phyloP scores from a whole-genome alignment of 768 basidiomycete genomes.

The Mycena epipterygia region DNA sequence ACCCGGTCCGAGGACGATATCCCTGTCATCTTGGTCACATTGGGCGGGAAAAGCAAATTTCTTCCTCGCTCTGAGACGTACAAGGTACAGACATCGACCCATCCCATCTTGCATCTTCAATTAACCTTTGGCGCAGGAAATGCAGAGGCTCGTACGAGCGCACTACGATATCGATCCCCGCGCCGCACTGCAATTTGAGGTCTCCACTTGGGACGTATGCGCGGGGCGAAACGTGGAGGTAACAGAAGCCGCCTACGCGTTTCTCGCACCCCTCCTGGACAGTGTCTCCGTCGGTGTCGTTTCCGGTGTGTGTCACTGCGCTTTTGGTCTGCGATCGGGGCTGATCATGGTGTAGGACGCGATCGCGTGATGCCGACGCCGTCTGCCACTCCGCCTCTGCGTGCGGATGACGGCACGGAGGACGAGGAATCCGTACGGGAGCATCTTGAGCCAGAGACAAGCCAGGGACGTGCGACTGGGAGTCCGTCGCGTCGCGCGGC shows the following conservation, averaged over 20 bases:
- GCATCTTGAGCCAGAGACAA: neutral
- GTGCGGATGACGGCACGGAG: conserved; percentile 8
- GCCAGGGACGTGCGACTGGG: neutral
- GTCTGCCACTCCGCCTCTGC: conserved; percentile 28
- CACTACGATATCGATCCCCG: conserved; percentile 17
- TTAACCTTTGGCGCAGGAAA: conserved; percentile 12
- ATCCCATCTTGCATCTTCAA: neutral
- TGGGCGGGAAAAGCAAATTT: conserved; percentile 30
- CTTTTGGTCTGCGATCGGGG: neutral
- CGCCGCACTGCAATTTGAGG: conserved; percentile 22
- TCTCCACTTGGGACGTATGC: conserved; percentile 32
- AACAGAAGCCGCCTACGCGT: conserved; percentile 25
- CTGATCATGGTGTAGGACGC: conserved; percentile 21
- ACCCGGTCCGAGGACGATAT: conserved; percentile 22
- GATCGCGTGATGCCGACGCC: conserved; percentile 29
- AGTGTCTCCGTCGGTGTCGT: conserved; percentile 5
- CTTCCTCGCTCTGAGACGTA: conserved; percentile 25
- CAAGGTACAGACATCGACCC: conserved; percentile 3
- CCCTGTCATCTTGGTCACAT: conserved; percentile 26
- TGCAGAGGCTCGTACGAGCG: conserved; percentile 25
- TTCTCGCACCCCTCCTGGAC: conserved; percentile 29
- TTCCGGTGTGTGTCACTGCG: conserved; percentile 7
- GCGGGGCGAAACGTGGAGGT: conserved; percentile 30
- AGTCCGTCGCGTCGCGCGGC: neutral
- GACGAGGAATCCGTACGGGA: conserved; percentile 11